Percentiles rank a stretch among this genome's conserved stretches.
Evolutionary conservation across 306 rosid species (phyloP).

Genomic region (Bauhinia variegata): DNA sequence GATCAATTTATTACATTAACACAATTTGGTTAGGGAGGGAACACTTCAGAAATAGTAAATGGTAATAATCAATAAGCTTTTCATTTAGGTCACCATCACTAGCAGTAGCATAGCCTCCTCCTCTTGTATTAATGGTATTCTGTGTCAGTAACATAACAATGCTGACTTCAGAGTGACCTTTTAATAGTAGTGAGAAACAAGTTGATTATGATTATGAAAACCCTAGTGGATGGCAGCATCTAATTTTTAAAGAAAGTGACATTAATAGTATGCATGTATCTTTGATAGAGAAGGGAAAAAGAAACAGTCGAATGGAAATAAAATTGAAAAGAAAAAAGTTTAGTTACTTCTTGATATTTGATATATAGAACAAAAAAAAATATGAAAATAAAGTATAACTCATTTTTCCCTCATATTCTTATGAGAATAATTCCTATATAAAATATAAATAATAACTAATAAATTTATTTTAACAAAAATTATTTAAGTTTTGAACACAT

Average conservation of each 20-base stretch:
- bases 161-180: background rate
- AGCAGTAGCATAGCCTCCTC: slow-evolving; percentile 9
- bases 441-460: too few species aligned
- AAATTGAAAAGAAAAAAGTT: background rate
- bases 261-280: background rate
- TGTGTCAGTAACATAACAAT: slow-evolving; percentile 7
- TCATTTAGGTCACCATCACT: background rate
- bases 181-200: slow-evolving; percentile 22
- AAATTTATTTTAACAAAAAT: too few species aligned
- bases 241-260: slow-evolving; percentile 26
- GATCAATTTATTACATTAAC: too few species aligned
- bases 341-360: too few species aligned
- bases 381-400: too few species aligned
- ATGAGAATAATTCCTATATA: too few species aligned
- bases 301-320: background rate
- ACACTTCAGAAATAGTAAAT: too few species aligned
- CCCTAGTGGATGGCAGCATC: slow-evolving; percentile 19
- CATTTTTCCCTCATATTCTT: too few species aligned
- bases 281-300: too few species aligned
- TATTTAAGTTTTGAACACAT: too few species aligned
- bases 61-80: background rate
- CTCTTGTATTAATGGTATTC: slow-evolving; percentile 1
- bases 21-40: too few species aligned
- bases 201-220: slow-evolving; percentile 8
- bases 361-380: too few species aligned